Evolutionary conservation across 768 basidiomycete genomes (phyloP), one percentile per base, ranked within the genome.

Genomic region (Pleurotus tuoliensis): DNA sequence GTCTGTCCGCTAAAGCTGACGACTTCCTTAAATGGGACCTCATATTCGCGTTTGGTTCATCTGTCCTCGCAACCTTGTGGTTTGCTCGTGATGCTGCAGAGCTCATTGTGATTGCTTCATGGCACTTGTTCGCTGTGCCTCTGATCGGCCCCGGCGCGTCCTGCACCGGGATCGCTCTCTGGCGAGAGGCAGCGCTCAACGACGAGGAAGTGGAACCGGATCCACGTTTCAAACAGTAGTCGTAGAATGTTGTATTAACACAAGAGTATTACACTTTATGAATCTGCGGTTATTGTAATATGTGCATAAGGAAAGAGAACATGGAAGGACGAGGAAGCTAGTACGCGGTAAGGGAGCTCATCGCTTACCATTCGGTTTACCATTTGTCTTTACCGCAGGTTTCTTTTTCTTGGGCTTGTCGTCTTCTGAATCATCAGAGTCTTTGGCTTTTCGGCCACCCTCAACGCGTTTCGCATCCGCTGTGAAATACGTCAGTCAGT

Each of bases 1-100:
- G 60, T 44, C 67, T 61, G 16, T 56, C 60, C 41, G 74, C 69
- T 59, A 53, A 53, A 15, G 67, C 65, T 44, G 64, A 71, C 49
- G 71, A 79, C 53, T 71, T 84, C 43, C 67, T 83, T 40, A 77
- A 82, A 61, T 84, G 81, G 81, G 82, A 84, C 58, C 44, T 71
- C 13, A 57, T 69, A 20, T 70, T 83, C 20, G 73, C 71, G 1
- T 66, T 73, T 37, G 58, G 62, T 13, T 73, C 81, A 2, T 67
- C 71, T 0, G 63, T 76, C n/a, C 56, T 83, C 6, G 76, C 71
- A 8, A 73, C 78, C 7, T 65, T 83, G 5, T 84, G 82, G 81
- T 79, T 81, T 63, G 71, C 73, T 15, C 63, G 65, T 8, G 71
- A 62, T 47, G 3, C 61, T 7, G 61, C 61, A 50, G 69, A 77